Conservation (phyloP, 305 asterid species). For the Solanum hybrid region DNA sequence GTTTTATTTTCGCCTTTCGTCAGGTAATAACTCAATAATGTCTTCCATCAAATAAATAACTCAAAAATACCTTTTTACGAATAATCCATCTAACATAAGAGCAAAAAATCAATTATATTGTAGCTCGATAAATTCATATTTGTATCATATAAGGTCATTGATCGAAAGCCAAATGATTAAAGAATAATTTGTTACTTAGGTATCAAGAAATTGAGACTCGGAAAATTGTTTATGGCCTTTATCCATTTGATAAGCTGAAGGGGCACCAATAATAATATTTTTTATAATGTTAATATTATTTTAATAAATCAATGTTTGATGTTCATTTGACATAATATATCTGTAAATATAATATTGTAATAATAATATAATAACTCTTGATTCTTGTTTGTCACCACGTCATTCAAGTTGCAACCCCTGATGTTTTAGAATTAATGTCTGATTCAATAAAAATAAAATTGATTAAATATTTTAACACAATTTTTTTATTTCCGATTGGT, state of each 20-base stretch:
- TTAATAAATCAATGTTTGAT: background rate
- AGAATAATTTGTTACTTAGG: background rate
- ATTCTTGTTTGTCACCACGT: background rate
- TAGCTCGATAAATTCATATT: background rate
- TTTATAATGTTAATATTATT: background rate
- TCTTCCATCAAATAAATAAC: background rate
- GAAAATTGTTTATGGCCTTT: background rate
- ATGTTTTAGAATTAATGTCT: background rate
- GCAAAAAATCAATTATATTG: accelerated
- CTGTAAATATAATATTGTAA: background rate
- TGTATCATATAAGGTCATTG: background rate
- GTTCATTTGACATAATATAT: background rate
- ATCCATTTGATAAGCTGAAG: constrained; percentile 4
- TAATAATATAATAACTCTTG: background rate
- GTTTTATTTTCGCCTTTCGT: accelerated
- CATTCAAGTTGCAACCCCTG: background rate
- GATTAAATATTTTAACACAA: background rate
- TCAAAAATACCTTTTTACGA: background rate
- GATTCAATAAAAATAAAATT: background rate
- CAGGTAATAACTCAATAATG: no score
- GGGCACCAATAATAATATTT: background rate
- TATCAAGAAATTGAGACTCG: background rate
- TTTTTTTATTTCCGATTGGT: background rate
- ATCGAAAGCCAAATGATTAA: background rate
- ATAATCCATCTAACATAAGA: accelerated